These are phyloP conservation scores for Nepenthes mirabilis DNA, from an alignment of 148 eudicot species.

Conservation along the genomic window DNA sequence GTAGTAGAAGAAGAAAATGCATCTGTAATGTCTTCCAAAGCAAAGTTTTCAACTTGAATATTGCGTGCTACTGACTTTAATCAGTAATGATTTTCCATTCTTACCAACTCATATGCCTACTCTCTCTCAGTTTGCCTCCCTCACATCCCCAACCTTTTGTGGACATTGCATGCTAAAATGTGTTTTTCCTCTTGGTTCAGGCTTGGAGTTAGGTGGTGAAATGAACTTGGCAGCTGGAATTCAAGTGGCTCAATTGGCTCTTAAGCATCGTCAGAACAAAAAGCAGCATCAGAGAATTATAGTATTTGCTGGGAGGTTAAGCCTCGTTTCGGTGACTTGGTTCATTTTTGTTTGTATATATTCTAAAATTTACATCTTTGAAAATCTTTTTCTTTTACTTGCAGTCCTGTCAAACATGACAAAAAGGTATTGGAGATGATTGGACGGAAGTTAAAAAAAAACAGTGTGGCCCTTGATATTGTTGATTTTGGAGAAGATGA, in stretches of 20 bases:
- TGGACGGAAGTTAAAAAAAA: conserved; percentile 88
- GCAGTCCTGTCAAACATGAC: conserved; percentile 84
- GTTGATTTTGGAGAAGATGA: conserved; percentile 96
- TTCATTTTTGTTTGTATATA: neutral
- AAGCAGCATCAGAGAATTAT: conserved; percentile 95
- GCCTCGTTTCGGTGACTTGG: neutral
- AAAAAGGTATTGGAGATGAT: conserved; percentile 80
- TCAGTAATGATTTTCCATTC: no score
- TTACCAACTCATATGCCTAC: no score
- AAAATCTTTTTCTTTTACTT: neutral
- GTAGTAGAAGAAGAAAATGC: no score
- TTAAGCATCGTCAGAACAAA: conserved; percentile 96
- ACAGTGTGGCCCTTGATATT: conserved; percentile 93
- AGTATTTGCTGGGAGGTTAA: conserved; percentile 85
- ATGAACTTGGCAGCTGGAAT: conserved; percentile 94
- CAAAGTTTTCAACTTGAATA: no score
- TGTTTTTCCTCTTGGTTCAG: conserved; percentile 24
- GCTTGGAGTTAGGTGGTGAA: conserved; percentile 87
- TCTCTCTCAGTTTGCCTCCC: no score
- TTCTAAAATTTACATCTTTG: neutral
- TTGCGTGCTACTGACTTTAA: no score
- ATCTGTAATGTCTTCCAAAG: no score
- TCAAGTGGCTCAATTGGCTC: conserved; percentile 95
- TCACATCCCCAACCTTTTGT: neutral
- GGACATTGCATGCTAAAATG: neutral